A percentile compares a stretch with the other conserved stretches of the same genome.
phyloP scores from a whole-genome alignment of 768 basidiomycete species.

The Kockovaella imperatae region DNA sequence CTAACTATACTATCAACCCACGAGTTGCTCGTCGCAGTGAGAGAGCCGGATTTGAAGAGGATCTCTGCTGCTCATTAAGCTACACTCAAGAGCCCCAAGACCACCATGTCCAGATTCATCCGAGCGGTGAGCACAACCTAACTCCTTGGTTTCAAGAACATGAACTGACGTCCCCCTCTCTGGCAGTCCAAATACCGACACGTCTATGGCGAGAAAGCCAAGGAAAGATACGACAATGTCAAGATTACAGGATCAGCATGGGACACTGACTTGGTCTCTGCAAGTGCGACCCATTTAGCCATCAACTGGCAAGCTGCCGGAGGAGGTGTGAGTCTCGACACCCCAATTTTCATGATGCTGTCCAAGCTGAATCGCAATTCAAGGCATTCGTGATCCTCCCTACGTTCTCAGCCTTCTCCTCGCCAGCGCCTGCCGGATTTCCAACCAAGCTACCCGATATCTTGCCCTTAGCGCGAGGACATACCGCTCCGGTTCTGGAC shows the following conservation, averaged over 20 bases:
- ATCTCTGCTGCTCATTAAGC: too few relatives aligned
- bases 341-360: not conserved
- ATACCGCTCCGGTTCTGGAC: constrained; percentile 58
- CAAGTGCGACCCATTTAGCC: constrained; percentile 79
- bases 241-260: constrained; percentile 84
- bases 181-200: constrained; percentile 75
- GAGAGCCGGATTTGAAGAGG: too few relatives aligned
- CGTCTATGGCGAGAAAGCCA: constrained; percentile 80
- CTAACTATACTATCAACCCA: too few relatives aligned
- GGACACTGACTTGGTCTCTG: constrained; percentile 89
- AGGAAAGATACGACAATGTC: constrained; percentile 50
- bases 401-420: constrained; percentile 52
- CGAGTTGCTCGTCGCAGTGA: too few relatives aligned
- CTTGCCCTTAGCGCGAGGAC: constrained; percentile 78
- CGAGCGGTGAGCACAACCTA: constrained; percentile 47
- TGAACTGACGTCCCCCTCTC: constrained; percentile 1
- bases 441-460: constrained; percentile 81
- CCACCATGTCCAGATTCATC: constrained; percentile 72
- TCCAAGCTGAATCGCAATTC: not conserved
- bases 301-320: constrained; percentile 72
- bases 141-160: not conserved
- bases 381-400: constrained; percentile 87
- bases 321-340: constrained; percentile 35
- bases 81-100: not conserved
- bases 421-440: constrained; percentile 53